Base-by-base conservation (phyloP, 345 rosid species). In the Linum trigynum region DNA sequence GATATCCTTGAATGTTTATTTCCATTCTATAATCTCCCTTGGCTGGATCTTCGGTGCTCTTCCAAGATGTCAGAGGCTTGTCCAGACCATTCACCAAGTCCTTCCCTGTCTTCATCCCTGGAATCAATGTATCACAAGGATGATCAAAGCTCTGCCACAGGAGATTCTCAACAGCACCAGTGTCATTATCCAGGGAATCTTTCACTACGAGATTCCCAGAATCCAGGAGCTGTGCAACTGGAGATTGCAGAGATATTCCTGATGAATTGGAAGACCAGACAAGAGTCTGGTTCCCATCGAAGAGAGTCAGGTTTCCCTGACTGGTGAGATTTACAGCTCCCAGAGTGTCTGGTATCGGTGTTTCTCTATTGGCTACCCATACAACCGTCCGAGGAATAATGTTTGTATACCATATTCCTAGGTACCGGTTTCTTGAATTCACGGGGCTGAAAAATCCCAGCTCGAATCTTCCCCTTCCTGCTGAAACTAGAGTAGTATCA, bases 351-450 rank as follows among this genome's bases (percentile, higher is more conserved):
- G 60, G 10, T 5, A 57, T 23, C 3, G 60, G 37, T 36, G 38
- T 8, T 36, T 57, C 38, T 57, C 60, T 57, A n/a, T 57, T 57
- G 35, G 60, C 60, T n/a, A 17, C 60, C 60, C 60, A 57, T 10
- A 57, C 60, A 17, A 57, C 36, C 2, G 60, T 57, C 61, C 10
- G 61, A 12, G 61, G 61, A 7, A 38, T 17, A 12, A 57, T 57
- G 23, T 23, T 57, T 37, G 16, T 57, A 4, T 57, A 57, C 37
- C 61, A 57, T 57, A 57, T 57, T 10, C 61, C 61, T 7, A 16
- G 12, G 61, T 12, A 57, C 61, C 61, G 61, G 61, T 7, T 57
- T 32, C 38, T 57, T 37, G 38, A 32, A 12, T 17, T 57, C 12
- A 37, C 11, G 11, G 61, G 61, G 61, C 37, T 57, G 23, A 57